phyloP scores from a whole-genome alignment of 768 basidiomycete species.

The Tubosaeta brunneosetosa region DNA sequence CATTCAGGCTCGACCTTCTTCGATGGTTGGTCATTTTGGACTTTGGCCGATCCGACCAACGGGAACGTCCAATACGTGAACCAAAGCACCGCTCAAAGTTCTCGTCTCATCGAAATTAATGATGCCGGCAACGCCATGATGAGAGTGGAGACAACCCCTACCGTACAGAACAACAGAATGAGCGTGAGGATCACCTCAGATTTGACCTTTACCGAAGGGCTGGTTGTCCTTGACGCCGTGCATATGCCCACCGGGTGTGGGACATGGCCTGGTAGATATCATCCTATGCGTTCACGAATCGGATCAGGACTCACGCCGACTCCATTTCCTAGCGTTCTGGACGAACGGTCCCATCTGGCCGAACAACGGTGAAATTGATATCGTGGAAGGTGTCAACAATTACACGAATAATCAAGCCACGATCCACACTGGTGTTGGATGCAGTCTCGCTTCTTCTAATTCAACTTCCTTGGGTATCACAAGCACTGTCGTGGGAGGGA shows the following conservation, averaged over 20 bases:
- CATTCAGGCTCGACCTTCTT: constrained; percentile 75
- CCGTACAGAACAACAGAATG: constrained; percentile 61
- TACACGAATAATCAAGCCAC: constrained; percentile 81
- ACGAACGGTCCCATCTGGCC: constrained; percentile 46
- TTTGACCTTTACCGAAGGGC: constrained; percentile 53
- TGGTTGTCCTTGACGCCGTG: constrained; percentile 77
- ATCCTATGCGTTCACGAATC: background rate
- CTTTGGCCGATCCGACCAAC: constrained; percentile 67
- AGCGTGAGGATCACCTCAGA: constrained; percentile 75
- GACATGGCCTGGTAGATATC: constrained; percentile 60
- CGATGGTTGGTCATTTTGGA: constrained; percentile 74
- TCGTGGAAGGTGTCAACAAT: constrained; percentile 77
- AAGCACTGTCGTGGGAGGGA: constrained; percentile 62
- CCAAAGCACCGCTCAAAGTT: constrained; percentile 51
- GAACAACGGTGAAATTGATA: constrained; percentile 71
- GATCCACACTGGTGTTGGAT: constrained; percentile 73
- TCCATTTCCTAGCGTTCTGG: constrained; percentile 39
- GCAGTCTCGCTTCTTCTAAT: constrained; percentile 50
- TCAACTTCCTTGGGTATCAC: constrained; percentile 49
- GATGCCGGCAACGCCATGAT: constrained; percentile 73
- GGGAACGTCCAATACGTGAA: constrained; percentile 68
- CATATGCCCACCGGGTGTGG: constrained; percentile 93
- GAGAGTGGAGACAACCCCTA: constrained; percentile 81
- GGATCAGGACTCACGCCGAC: background rate
- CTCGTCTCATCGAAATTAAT: constrained; percentile 64